Base-by-base conservation (phyloP, 139 green algal species). In the Closterium sp. region DNA sequence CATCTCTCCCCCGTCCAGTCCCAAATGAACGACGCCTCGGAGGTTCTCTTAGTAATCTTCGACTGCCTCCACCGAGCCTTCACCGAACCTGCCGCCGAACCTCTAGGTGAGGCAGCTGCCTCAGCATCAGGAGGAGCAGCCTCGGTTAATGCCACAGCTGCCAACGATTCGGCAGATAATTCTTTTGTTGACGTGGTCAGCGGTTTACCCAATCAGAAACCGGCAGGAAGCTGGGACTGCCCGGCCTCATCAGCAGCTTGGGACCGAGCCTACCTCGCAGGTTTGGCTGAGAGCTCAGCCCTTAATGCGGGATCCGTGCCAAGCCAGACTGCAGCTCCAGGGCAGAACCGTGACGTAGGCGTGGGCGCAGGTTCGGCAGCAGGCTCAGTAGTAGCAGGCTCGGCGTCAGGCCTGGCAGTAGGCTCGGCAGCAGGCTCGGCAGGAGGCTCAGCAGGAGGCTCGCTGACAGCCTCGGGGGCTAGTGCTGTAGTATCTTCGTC, bases 1-100 rank as follows among this genome's bases (percentile, higher is more conserved):
- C 23, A 28, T 7, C 34, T 12, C 85, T 33, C 8, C 23, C 36
- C 25, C 8, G 7, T 90, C 9, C 91, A 94, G 91, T 31, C 36
- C 10, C 85, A 94, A 33, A 94, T 94, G 91, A 89, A 94, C 36
- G 91, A 94, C 85, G 91, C 91, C 4, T 93, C 88, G 7, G 91
- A 94, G 89, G 88, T 92, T 28, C 88, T 94, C 28, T 7, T n/a
- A 21, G 83, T 76, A 9, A 90, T 94, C n/a, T 94, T 93, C 69
- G 69, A 94, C 33, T 90, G 33, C 25, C 88, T 94, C 21, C 91
- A 94, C 91, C 84, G 36, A 36, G 91, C 91, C 31, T 93, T 92
- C 38, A 31, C 83, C 30, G 83, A 86, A 34, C 83, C 83, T 86
- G 83, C 83, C 30, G 23, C 83, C 30, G 83, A 32, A 86, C n/a